Evolutionary conservation across 129 eudicot species (phyloP).

Genomic region (Scalesia atractyloides): DNA sequence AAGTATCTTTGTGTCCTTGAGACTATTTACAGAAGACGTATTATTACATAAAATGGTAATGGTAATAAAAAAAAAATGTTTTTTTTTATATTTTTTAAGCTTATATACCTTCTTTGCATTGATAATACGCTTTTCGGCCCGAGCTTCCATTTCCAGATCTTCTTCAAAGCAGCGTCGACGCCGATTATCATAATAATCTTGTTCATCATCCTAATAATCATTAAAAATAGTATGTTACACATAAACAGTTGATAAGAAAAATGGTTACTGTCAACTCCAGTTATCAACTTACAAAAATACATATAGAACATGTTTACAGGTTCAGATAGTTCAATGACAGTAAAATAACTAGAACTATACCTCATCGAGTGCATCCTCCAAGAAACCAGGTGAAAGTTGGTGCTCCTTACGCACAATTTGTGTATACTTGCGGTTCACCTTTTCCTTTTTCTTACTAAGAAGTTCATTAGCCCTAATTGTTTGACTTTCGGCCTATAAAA

Average conservation of each 20-base stretch:
- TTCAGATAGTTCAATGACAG: not conserved
- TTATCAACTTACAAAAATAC: too few species aligned
- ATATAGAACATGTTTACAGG: conserved; percentile 9
- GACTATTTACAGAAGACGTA: conserved; percentile 30
- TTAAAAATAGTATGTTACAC: not conserved
- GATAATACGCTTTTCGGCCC: conserved; percentile 91
- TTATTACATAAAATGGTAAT: conserved; percentile 9
- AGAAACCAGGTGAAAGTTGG: conserved; percentile 95
- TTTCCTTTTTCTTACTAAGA: conserved; percentile 86
- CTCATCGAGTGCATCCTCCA: conserved; percentile 96
- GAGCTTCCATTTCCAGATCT: conserved; percentile 92
- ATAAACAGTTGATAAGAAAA: too few species aligned
- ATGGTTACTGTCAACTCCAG: too few species aligned
- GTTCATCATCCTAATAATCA: conserved; percentile 74
- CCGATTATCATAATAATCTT: conserved; percentile 76
- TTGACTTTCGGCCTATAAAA: conserved; percentile 86
- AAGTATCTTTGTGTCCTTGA: conserved; percentile 64
- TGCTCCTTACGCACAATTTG: conserved; percentile 83
- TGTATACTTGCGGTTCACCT: conserved; percentile 80
- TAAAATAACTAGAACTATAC: conserved; percentile 34
- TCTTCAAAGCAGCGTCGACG: conserved; percentile 83
- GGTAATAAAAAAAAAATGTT: not conserved
- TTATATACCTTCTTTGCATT: conserved; percentile 81
- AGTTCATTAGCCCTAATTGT: conserved; percentile 87
- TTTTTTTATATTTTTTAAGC: not conserved